These are phyloP conservation scores for Herpetomonas samuelpessoai DNA, from an alignment of 208 protist species.

Conservation along the genomic window DNA sequence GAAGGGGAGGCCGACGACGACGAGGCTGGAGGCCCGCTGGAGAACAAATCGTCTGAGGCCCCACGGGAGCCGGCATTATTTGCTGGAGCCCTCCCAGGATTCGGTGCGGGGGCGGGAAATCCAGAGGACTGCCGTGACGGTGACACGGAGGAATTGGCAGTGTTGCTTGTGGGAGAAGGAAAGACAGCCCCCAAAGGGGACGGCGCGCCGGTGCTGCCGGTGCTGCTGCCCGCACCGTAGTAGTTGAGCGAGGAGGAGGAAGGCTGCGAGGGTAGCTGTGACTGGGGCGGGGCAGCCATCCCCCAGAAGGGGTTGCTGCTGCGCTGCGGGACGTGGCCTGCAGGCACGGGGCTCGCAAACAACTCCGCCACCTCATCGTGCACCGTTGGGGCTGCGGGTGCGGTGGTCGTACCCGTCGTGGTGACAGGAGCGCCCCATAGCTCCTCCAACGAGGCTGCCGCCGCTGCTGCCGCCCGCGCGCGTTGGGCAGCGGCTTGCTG, in stretches of 20 bases:
- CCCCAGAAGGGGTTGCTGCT: conserved; percentile 1
- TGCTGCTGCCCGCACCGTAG: too few relatives aligned
- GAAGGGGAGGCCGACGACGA: too few relatives aligned
- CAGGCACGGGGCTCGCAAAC: conserved; percentile 2
- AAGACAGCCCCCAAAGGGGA: background rate
- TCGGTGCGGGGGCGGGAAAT: too few relatives aligned
- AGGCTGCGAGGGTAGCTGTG: too few relatives aligned
- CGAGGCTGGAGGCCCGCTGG: too few relatives aligned
- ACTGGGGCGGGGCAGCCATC: background rate
- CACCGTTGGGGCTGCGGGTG: background rate
- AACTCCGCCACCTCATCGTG: conserved; percentile 9
- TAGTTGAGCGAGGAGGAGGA: too few relatives aligned
- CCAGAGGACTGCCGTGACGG: background rate
- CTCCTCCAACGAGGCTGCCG: conserved; percentile 23
- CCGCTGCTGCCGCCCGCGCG: background rate
- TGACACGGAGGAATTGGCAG: background rate
- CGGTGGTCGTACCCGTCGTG: background rate
- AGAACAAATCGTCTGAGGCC: conserved; percentile 29
- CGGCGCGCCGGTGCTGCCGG: too few relatives aligned
- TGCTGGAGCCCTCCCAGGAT: too few relatives aligned
- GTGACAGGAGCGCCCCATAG: conserved; percentile 40
- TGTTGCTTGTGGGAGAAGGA: too few relatives aligned
- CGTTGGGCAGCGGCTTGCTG: background rate
- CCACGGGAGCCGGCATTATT: too few relatives aligned
- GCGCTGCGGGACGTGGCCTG: background rate